These are phyloP conservation scores for Hansfordia pulvinata DNA, from an alignment of 2,329 filamentous ascomycete genomes.

Conservation along the genomic window DNA sequence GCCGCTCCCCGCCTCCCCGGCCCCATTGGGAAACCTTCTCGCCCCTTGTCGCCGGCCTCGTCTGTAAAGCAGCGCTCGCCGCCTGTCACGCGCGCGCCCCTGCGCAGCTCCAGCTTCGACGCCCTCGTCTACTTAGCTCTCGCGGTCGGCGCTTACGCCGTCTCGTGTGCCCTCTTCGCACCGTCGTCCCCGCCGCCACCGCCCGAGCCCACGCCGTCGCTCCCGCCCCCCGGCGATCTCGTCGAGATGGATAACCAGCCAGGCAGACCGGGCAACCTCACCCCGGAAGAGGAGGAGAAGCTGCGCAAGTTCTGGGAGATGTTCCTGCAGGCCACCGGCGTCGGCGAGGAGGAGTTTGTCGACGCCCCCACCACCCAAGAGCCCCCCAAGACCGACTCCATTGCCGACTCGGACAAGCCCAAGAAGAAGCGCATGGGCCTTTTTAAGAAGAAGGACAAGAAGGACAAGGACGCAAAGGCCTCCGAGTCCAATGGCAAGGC, in stretches of 20 bases:
- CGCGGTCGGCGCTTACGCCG: too few species aligned
- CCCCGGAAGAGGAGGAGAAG: constrained; percentile 78
- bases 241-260: constrained; percentile 27
- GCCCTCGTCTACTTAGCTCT: too few species aligned
- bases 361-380: constrained; percentile 15
- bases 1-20: too few species aligned
- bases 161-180: too few species aligned
- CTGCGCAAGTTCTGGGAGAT: constrained; percentile 75
- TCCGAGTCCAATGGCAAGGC: constrained; percentile 23
- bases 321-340: constrained; percentile 62
- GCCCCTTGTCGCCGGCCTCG: too few species aligned
- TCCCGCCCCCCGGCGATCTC: too few species aligned
- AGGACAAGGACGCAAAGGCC: constrained; percentile 33
- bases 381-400: constrained; percentile 9
- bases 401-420: constrained; percentile 36
- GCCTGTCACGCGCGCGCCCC: too few species aligned
- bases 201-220: too few species aligned
- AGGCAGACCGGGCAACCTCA: constrained; percentile 76
- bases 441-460: constrained; percentile 50
- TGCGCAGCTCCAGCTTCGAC: too few species aligned
- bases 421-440: constrained; percentile 64
- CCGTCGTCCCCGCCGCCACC: too few species aligned
- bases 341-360: constrained; percentile 23
- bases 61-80: too few species aligned
- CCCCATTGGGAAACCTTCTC: too few species aligned